These are phyloP conservation scores for Fusarium falciforme DNA, from an alignment of 2,329 filamentous ascomycete species.

Conservation along the genomic window DNA sequence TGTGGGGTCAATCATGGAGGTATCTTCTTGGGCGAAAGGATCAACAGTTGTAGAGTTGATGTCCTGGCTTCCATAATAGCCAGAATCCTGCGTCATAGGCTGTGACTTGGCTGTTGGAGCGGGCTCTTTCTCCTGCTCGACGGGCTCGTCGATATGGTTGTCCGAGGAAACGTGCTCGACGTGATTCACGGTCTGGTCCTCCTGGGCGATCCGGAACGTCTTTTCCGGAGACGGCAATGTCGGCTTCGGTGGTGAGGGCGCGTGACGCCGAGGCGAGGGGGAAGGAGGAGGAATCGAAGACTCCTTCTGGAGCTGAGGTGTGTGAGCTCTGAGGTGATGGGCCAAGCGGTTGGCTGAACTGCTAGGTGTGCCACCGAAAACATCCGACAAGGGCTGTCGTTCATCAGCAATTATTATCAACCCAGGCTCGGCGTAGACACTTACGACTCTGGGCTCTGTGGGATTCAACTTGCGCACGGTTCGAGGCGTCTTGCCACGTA, in stretches of 20 bases:
- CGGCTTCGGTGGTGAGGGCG: conserved; percentile 48
- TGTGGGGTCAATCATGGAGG: conserved; percentile 32
- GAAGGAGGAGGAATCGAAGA: conserved; percentile 50
- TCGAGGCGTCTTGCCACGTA: conserved; percentile 83
- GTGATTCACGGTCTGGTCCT: conserved; percentile 13
- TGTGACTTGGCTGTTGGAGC: conserved; percentile 16
- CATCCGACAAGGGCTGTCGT: conserved; percentile 67
- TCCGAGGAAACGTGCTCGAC: conserved; percentile 14
- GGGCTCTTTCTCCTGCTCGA: conserved; percentile 1
- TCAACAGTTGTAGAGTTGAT: conserved; percentile 43
- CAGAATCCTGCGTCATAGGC: conserved; percentile 65
- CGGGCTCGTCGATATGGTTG: conserved; percentile 19
- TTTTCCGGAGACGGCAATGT: conserved; percentile 20
- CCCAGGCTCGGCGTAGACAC: conserved; percentile 45
- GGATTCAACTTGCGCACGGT: conserved; percentile 72
- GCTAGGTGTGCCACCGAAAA: conserved; percentile 67
- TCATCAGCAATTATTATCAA: conserved; percentile 40
- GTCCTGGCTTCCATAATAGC: conserved; percentile 76
- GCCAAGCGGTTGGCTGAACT: conserved; percentile 66
- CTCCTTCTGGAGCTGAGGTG: conserved; percentile 66
- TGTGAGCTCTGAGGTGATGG: conserved; percentile 60
- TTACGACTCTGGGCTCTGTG: conserved; percentile 72
- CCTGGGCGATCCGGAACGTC: conserved; percentile 4
- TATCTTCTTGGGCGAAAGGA: conserved; percentile 31
- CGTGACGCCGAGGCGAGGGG: conserved; percentile 48